Percentiles rank a stretch among this genome's conserved stretches.
These are phyloP conservation scores for Neonothopanus nambi DNA, from an alignment of 1,284 basidiomycete species.

Conservation along the genomic window DNA sequence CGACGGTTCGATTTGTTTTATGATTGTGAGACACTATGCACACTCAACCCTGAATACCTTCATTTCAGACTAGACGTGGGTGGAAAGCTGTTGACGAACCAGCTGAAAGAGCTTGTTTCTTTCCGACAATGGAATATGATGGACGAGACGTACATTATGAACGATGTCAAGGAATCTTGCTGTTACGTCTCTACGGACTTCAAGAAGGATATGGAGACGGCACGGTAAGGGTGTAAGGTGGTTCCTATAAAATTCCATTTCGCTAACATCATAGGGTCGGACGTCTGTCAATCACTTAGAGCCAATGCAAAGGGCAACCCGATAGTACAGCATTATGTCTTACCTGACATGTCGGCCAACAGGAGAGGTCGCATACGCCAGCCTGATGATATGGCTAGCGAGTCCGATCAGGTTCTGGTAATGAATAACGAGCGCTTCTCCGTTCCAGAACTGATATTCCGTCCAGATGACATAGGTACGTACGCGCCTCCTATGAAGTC, in stretches of 20 bases:
- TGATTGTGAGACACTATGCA: constrained; percentile 9
- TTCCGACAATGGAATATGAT: constrained; percentile 98
- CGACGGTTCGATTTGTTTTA: constrained; percentile 55
- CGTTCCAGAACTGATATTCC: constrained; percentile 88
- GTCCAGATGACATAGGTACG: constrained; percentile 85
- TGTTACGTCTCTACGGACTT: constrained; percentile 85
- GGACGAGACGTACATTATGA: constrained; percentile 92
- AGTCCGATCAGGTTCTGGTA: constrained; percentile 77
- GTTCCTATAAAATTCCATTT: constrained; percentile 4
- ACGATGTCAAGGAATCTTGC: constrained; percentile 85
- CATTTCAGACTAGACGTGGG: constrained; percentile 82
- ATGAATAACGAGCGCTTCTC: constrained; percentile 91
- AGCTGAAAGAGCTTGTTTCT: constrained; percentile 90
- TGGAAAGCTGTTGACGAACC: constrained; percentile 92
- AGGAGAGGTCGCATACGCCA: constrained; percentile 67
- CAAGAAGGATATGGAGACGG: constrained; percentile 72
- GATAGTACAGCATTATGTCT: constrained; percentile 84
- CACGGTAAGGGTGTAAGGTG: constrained; percentile 57
- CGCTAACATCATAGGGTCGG: neutral
- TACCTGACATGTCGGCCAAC: constrained; percentile 83
- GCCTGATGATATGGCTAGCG: constrained; percentile 50
- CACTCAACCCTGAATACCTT: constrained; percentile 1
- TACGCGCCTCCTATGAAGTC: constrained; percentile 7
- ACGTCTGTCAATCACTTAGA: constrained; percentile 30
- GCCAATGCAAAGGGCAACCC: constrained; percentile 54